Evolutionary conservation across 345 rosid genomes (phyloP).

Genomic region (Gossypium stocksii): DNA sequence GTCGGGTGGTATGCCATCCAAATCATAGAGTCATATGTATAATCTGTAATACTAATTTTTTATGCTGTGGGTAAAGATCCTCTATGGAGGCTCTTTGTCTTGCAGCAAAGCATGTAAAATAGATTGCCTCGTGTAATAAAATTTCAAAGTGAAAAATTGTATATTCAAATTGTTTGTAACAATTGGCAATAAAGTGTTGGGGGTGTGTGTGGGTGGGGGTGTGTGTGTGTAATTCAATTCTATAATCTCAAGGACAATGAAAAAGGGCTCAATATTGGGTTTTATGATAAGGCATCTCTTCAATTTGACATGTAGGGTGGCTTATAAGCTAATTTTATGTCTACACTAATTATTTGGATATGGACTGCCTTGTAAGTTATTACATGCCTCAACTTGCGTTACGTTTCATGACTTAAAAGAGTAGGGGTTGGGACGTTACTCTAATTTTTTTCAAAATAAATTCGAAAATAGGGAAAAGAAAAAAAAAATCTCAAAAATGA

Average conservation of each 20-base stretch:
- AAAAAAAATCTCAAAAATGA: too few relatives aligned
- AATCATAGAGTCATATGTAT: background rate
- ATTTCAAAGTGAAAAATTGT: background rate
- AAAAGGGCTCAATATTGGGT: too few relatives aligned
- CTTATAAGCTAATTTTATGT: background rate
- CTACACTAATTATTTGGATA: background rate
- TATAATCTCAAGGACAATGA: too few relatives aligned
- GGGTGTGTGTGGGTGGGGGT: too few relatives aligned
- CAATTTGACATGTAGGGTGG: background rate
- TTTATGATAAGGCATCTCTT: background rate
- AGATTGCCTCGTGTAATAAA: background rate
- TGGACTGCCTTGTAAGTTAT: background rate
- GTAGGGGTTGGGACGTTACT: background rate
- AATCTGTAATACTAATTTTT: background rate
- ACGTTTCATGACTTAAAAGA: background rate
- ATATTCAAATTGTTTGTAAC: background rate
- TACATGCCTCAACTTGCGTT: background rate
- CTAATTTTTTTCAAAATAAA: too few relatives aligned
- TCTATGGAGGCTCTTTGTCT: background rate
- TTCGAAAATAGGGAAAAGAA: too few relatives aligned
- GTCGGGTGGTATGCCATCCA: background rate
- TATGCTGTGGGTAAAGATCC: background rate
- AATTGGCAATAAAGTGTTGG: background rate
- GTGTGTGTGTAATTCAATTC: too few relatives aligned
- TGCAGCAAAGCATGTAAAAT: slow-evolving; percentile 11